A percentile compares a stretch with the other conserved stretches of the same genome.
Conservation (phyloP, 345 rosid species). For the Nephelium lappaceum region DNA sequence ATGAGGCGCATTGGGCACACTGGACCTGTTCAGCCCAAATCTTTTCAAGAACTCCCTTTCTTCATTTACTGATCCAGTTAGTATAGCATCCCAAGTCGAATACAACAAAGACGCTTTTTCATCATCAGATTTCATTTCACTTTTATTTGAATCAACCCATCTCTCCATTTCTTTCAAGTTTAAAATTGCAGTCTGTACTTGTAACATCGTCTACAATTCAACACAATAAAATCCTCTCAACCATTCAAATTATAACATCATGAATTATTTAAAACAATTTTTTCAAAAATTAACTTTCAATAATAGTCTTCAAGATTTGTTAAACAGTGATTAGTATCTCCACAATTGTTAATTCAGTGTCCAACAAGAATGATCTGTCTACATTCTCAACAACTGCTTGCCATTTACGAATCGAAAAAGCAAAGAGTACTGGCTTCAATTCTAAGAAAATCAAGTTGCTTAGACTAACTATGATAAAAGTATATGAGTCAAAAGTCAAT, state of each 20-base stretch:
- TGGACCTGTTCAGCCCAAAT: slow-evolving; percentile 36
- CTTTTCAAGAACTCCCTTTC: slow-evolving; percentile 38
- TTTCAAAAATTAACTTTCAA: neutral
- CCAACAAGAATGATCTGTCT: neutral
- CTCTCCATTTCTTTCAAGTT: slow-evolving; percentile 32
- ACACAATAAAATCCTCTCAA: slow-evolving; percentile 6
- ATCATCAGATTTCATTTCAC: slow-evolving; percentile 28
- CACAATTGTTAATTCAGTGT: neutral
- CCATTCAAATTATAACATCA: slow-evolving; percentile 1
- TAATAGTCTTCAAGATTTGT: neutral
- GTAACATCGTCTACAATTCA: slow-evolving; percentile 36
- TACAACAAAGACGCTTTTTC: slow-evolving; percentile 49
- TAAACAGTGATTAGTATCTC: neutral
- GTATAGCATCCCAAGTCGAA: slow-evolving; percentile 69
- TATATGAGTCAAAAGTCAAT: slow-evolving; percentile 20
- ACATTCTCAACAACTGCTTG: slow-evolving; percentile 1
- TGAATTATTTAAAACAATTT: neutral
- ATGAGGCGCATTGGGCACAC: slow-evolving; percentile 73
- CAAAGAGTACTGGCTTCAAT: slow-evolving; percentile 13
- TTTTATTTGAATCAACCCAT: slow-evolving; percentile 22
- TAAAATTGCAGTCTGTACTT: slow-evolving; percentile 36
- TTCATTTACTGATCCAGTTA: slow-evolving; percentile 35
- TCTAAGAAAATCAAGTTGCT: slow-evolving; percentile 15
- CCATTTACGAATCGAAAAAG: slow-evolving; percentile 14
- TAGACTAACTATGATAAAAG: slow-evolving; percentile 13